Conservation (phyloP, 139 green algal species). For the Nannochloris sp. region DNA sequence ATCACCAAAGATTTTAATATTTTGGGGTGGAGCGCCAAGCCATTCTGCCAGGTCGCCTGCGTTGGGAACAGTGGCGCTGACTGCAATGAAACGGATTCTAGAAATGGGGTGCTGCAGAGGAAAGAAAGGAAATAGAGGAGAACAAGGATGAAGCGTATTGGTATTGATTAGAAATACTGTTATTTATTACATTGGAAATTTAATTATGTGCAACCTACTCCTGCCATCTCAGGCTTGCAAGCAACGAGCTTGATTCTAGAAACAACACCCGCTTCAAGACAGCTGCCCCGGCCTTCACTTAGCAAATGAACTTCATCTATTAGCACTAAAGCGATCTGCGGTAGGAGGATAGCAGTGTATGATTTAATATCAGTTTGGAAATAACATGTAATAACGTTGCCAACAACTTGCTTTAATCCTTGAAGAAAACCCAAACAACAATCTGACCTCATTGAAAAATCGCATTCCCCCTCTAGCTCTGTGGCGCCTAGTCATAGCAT, state of each 20-base stretch:
- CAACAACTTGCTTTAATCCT: neutral
- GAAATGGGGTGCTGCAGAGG: slow-evolving; percentile 48
- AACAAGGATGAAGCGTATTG: neutral
- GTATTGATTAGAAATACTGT: neutral
- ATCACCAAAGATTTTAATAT: slow-evolving; percentile 67
- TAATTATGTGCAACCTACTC: slow-evolving; percentile 15
- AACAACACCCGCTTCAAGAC: slow-evolving; percentile 78
- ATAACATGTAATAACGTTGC: neutral
- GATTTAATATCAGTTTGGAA: neutral
- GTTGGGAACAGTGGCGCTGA: slow-evolving; percentile 83
- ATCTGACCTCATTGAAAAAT: slow-evolving; percentile 53
- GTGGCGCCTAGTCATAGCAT: slow-evolving; percentile 47
- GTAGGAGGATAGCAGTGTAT: neutral
- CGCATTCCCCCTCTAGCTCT: slow-evolving; percentile 42
- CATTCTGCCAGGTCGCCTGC: slow-evolving; percentile 63
- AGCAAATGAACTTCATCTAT: slow-evolving; percentile 93
- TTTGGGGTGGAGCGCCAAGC: slow-evolving; percentile 40
- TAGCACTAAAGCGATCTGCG: slow-evolving; percentile 71
- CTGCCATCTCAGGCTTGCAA: slow-evolving; percentile 29
- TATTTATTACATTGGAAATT: neutral
- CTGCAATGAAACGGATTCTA: slow-evolving; percentile 70
- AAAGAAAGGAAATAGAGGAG: slow-evolving; percentile 6
- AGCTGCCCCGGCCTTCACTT: slow-evolving; percentile 58
- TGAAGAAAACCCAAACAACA: slow-evolving; percentile 3
- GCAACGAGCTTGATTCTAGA: slow-evolving; percentile 66